phyloP scores from a whole-genome alignment of 2,329 filamentous ascomycete genomes.

The Leptoxyphium fumago region DNA sequence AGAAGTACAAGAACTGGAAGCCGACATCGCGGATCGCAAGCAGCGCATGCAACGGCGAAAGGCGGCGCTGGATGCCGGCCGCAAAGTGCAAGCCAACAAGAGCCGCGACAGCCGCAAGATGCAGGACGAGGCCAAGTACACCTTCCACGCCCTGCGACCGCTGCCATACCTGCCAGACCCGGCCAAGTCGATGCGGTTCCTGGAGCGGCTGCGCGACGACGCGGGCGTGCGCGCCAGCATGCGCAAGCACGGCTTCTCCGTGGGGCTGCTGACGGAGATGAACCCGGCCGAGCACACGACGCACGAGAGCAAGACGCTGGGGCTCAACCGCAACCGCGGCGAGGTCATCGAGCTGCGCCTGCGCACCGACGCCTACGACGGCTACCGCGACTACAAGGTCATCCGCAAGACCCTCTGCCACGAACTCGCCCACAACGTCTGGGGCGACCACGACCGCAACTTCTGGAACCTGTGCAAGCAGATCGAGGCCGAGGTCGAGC shows the following conservation, averaged over 20 bases:
- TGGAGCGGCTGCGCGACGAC: conserved; percentile 65
- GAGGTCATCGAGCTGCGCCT: conserved; percentile 83
- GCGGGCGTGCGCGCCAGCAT: conserved; percentile 74
- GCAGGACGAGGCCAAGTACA: conserved; percentile 54
- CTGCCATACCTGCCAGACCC: conserved; percentile 66
- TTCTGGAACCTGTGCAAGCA: conserved; percentile 83
- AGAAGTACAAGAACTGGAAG: conserved; percentile 43
- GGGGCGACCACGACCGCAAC: conserved; percentile 63
- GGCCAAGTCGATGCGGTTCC: conserved; percentile 52
- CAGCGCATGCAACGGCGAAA: conserved; percentile 29
- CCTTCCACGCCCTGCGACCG: conserved; percentile 64
- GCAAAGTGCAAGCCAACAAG: conserved; percentile 18
- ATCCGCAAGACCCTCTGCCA: conserved; percentile 89
- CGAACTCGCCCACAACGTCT: conserved; percentile 86
- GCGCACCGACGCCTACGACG: conserved; percentile 86
- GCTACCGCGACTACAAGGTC: conserved; percentile 82
- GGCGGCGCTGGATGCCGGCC: conserved; percentile 24
- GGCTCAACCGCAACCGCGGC: conserved; percentile 74
- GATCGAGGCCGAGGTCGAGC: conserved; percentile 77
- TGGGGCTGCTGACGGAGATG: conserved; percentile 87
- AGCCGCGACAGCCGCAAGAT: conserved; percentile 32
- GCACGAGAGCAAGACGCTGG: conserved; percentile 67
- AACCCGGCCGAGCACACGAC: conserved; percentile 73
- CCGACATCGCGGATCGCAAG: conserved; percentile 35
- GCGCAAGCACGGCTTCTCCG: conserved; percentile 69